phyloP scores from a whole-genome alignment of 163 green algal species.

The Chlorella variabilis region DNA sequence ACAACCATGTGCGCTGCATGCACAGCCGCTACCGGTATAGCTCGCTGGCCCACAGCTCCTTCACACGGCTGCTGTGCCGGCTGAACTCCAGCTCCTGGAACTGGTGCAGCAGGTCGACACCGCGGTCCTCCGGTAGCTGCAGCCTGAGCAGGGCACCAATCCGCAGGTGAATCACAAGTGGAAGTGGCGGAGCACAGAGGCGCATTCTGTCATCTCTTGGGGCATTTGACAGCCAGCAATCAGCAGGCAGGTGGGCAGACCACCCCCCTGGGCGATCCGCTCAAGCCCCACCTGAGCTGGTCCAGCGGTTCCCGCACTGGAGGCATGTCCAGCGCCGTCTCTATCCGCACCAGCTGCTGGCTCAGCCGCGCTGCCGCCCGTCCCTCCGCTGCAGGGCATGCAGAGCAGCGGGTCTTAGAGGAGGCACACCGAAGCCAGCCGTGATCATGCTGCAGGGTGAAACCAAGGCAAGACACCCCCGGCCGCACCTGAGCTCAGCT shows the following conservation, averaged over 20 bases:
- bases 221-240: too few species aligned
- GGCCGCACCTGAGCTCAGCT: constrained; percentile 32
- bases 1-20: neutral
- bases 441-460: neutral
- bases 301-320: constrained; percentile 43
- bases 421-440: neutral
- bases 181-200: too few species aligned
- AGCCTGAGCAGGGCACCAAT: constrained; percentile 27
- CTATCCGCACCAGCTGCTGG: constrained; percentile 63
- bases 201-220: too few species aligned
- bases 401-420: too few species aligned
- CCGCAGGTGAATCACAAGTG: too few species aligned
- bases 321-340: constrained; percentile 57
- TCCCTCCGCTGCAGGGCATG: constrained; percentile 34
- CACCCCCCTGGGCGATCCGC: too few species aligned
- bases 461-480: too few species aligned
- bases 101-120: constrained; percentile 10
- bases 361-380: constrained; percentile 53
- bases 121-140: constrained; percentile 31
- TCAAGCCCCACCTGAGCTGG: constrained; percentile 36
- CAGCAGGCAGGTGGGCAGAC: too few species aligned
- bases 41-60: constrained; percentile 42
- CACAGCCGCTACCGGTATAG: constrained; percentile 6
- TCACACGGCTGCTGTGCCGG: constrained; percentile 37
- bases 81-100: constrained; percentile 54